Evolutionary conservation across 805 yeast species (phyloP), one percentile per base, ranked within the genome.

Genomic region (Candida lessepsii): DNA sequence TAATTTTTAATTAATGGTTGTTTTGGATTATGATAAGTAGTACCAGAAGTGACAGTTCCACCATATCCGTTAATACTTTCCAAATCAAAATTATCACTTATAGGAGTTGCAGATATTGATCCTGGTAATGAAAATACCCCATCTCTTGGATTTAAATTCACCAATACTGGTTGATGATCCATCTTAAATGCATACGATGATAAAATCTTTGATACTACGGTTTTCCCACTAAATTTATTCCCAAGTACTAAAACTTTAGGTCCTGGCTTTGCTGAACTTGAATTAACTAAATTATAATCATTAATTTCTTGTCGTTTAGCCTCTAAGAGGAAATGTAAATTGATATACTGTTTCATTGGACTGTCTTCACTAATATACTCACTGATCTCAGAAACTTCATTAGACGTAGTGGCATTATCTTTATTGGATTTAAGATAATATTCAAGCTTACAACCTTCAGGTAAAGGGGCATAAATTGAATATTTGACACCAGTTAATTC

Each of bases 1-100:
- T 71, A 88, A 52, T 75, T 81, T 52, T 84, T 82, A 7, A 85
- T 91, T n/a, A 84, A 58, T 0, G 98, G 97, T 59, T 87, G 95
- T 57, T 87, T 86, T n/a, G 86, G 86, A 57, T 86, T 90, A 47
- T 83, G 80, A 45, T 73, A 67, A 1, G 90, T 80, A 1, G 86
- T 79, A 30, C 95, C 93, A 9, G 86, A 80, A 4, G 73, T 69
- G 0, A 89, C 78, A 45, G 80, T 71, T 17, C 85, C 78, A 35
- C 87, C 86, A 46, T 95, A 96, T 68, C 95, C 84, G 15, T 77
- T 74, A 11, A 67, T 63, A 34, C 73, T 64, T 52, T 86, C 91
- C 14, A 86, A 77, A 52, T 93, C 96, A 25, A 90, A 67, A 28
- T 80, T 65, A 53, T 87, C 96, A 30, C 89, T 80, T 10, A 90